Conservation (phyloP, 2,329 filamentous ascomycete species). For the Penicillium paneum region DNA sequence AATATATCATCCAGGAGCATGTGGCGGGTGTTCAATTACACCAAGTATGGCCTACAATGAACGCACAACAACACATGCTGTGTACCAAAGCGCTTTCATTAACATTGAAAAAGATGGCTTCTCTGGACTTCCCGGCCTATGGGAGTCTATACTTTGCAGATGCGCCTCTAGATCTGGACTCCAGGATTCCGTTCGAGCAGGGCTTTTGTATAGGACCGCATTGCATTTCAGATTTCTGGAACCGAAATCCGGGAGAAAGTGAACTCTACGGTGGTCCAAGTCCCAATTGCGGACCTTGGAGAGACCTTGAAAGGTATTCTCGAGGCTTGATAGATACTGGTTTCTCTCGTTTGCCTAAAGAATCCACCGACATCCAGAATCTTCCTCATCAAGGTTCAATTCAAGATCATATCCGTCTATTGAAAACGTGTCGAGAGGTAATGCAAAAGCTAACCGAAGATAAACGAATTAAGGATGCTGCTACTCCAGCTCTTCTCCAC, state of each 20-base stretch:
- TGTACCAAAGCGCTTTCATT: conserved; percentile 32
- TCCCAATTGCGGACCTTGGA: conserved; percentile 24
- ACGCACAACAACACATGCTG: conserved; percentile 31
- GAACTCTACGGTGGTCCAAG: conserved; percentile 17
- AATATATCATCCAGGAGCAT: conserved; percentile 44
- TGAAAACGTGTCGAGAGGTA: conserved; percentile 3
- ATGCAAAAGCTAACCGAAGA: conserved; percentile 25
- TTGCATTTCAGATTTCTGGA: conserved; percentile 25
- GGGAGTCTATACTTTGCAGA: conserved; percentile 38
- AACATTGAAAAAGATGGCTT: conserved; percentile 30
- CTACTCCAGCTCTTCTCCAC: conserved; percentile 25
- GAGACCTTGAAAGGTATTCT: conserved; percentile 17
- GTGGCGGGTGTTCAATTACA: conserved; percentile 33
- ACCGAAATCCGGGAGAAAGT: conserved; percentile 9
- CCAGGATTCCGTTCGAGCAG: conserved; percentile 26
- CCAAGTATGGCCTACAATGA: conserved; percentile 36
- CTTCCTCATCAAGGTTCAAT: conserved; percentile 19
- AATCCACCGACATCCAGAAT: neutral
- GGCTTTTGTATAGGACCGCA: conserved; percentile 36
- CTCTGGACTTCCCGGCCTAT: conserved; percentile 39
- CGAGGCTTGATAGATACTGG: conserved; percentile 23
- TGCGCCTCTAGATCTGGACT: conserved; percentile 20
- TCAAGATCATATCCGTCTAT: conserved; percentile 6
- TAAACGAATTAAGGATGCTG: conserved; percentile 17
- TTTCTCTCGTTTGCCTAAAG: conserved; percentile 20